These are phyloP conservation scores for Dactylonectria macrodidyma DNA, from an alignment of 2,329 filamentous ascomycete genomes.

Conservation along the genomic window DNA sequence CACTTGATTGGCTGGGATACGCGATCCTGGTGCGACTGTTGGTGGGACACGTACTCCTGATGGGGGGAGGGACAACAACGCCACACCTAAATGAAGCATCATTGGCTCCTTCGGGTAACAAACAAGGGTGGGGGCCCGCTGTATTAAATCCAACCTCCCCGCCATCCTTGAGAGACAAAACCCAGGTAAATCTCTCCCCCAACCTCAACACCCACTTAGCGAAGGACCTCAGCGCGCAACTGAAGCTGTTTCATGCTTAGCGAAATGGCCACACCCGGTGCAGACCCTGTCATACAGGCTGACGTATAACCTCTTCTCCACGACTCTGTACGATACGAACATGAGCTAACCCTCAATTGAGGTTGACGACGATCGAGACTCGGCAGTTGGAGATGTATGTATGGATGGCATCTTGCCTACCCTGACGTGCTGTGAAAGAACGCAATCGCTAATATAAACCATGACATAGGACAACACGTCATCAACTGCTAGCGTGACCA, in stretches of 20 bases:
- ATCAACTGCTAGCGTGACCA: constrained; percentile 16
- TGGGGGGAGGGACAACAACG: constrained; percentile 6
- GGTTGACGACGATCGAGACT: constrained; percentile 15
- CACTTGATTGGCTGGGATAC: not conserved
- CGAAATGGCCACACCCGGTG: constrained; percentile 3
- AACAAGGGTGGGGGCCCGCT: not conserved
- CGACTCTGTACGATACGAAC: constrained; percentile 1
- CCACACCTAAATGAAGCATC: constrained; percentile 7
- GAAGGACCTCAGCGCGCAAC: not conserved
- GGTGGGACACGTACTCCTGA: not conserved
- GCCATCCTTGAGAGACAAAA: constrained; percentile 3
- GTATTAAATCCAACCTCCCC: constrained; percentile 2
- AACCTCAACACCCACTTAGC: not conserved
- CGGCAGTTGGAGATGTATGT: constrained; percentile 14
- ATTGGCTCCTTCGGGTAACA: not conserved
- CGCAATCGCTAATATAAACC: not conserved
- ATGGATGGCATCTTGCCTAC: constrained; percentile 1
- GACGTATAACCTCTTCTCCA: not conserved
- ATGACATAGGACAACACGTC: constrained; percentile 9
- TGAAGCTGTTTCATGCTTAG: constrained; percentile 3
- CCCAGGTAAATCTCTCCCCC: constrained; percentile 4
- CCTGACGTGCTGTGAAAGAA: not conserved
- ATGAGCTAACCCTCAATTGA: constrained; percentile 6
- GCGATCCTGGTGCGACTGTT: constrained; percentile 2
- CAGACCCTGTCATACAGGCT: constrained; percentile 5